A percentile compares a stretch with the other conserved stretches of the same genome.
Evolutionary conservation across 1,284 basidiomycete species (phyloP).

Genomic region (Leccinum variabile): DNA sequence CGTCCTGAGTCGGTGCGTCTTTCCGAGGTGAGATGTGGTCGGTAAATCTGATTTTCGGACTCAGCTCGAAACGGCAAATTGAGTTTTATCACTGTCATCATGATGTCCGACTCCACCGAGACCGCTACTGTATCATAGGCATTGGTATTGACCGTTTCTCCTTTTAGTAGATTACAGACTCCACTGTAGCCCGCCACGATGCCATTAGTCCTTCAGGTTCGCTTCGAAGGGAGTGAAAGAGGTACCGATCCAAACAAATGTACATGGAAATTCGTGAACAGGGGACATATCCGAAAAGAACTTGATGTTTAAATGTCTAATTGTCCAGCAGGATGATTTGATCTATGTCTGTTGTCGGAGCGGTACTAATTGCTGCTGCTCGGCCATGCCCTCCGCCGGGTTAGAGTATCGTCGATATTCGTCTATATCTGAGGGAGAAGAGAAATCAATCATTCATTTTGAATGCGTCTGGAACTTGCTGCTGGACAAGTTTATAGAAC

Average conservation of each 20-base stretch:
- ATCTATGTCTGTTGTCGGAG: slow-evolving; percentile 51
- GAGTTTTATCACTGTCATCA: no score
- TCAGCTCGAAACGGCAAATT: no score
- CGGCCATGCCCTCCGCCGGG: slow-evolving; percentile 46
- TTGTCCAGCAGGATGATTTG: slow-evolving; percentile 37
- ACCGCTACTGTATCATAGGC: no score
- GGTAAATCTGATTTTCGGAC: no score
- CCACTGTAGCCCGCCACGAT: neutral
- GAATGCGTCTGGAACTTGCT: slow-evolving; percentile 24
- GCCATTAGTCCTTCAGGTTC: neutral
- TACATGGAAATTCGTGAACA: slow-evolving; percentile 11
- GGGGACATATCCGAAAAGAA: slow-evolving; percentile 8
- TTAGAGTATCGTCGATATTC: slow-evolving; percentile 47
- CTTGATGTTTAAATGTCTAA: slow-evolving; percentile 2
- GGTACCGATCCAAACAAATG: slow-evolving; percentile 12
- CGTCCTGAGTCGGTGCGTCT: neutral
- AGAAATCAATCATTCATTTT: slow-evolving; percentile 39
- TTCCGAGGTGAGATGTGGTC: no score
- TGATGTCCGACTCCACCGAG: no score
- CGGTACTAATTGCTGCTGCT: slow-evolving; percentile 39
- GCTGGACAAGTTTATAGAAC: slow-evolving; percentile 43
- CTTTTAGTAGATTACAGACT: neutral
- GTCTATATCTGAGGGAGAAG: slow-evolving; percentile 46
- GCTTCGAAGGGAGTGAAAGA: neutral
- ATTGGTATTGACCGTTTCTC: no score